These are phyloP conservation scores for Globisporangium heterothallicum DNA, from an alignment of 352 stramenopile species.

Conservation along the genomic window DNA sequence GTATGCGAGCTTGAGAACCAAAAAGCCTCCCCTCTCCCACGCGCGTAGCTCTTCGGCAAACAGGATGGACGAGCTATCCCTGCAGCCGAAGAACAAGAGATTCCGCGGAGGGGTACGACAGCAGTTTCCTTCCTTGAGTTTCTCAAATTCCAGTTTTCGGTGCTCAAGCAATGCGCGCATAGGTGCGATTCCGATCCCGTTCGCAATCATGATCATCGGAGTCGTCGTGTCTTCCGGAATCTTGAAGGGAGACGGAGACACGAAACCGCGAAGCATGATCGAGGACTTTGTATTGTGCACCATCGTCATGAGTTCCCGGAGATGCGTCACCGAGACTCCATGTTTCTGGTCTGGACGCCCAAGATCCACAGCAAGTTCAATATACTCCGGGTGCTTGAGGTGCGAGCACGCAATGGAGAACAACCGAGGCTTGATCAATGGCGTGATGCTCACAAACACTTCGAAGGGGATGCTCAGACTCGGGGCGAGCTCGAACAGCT, in stretches of 20 bases:
- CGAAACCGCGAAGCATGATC: conserved; percentile 81
- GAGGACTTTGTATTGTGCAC: conserved; percentile 21
- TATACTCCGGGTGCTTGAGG: conserved; percentile 43
- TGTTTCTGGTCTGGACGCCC: conserved; percentile 41
- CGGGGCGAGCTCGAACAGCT: conserved; percentile 66
- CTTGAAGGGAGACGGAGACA: conserved; percentile 87
- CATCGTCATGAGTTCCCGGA: conserved; percentile 4
- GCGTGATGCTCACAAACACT: conserved; percentile 84
- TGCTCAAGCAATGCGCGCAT: conserved; percentile 42
- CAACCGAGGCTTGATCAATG: conserved; percentile 84
- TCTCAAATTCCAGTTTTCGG: conserved; percentile 16
- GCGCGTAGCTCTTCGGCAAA: conserved; percentile 28
- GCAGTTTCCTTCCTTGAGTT: not conserved
- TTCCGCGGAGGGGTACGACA: conserved; percentile 13
- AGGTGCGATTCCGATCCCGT: conserved; percentile 90
- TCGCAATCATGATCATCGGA: conserved; percentile 90
- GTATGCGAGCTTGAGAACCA: conserved; percentile 25
- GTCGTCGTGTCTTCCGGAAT: conserved; percentile 61
- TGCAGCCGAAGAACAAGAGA: conserved; percentile 28
- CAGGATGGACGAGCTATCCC: conserved; percentile 21
- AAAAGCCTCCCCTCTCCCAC: conserved; percentile 23
- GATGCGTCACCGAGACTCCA: conserved; percentile 20
- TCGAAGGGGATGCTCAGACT: conserved; percentile 37
- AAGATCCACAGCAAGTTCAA: conserved; percentile 90
- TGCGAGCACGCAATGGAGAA: conserved; percentile 93